Base-by-base conservation (phyloP, 1,139 yeast genomes). In the Yamadazyma conglobata region DNA sequence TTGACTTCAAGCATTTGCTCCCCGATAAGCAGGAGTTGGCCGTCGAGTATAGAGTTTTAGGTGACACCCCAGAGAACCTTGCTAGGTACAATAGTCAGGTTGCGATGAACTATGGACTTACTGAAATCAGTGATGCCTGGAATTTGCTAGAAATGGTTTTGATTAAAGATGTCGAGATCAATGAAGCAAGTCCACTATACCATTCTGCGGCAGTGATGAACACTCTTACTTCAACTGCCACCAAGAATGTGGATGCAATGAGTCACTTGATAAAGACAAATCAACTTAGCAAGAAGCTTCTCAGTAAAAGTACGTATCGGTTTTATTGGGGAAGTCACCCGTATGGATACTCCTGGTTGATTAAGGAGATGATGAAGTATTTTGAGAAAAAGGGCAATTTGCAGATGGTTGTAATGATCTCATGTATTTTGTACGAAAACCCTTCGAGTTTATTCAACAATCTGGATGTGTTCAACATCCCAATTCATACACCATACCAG, bases 381-480 rank as follows among this genome's bases (percentile, higher is more conserved):
- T 88, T 81, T 48, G 93, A 82, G 46, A 56, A 48, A 24, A 54
- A 64, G 29, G 78, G 79, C 3, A 83, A 89, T 47, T 60, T 86
- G 14, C 97, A 89, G 52, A 87, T 89, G 95, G 63, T 91, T 13
- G 96, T 95, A 1, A 82, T 85, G 85, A 58, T 88, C 50, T 77
- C 93, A 2, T 86, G 95, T 56, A 70, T 87, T 3, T 46, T 74
- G 35, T 67, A 56, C 43, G 79, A 74, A 35, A 68, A 71, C 37
- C 37, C 50, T 10, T 42, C 39, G 10, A 55, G 53, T 27, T 32
- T 52, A 15, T 39, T 34, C 10, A 40, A 47, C 2, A 29, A 34
- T 15, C 19, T 28, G n/a, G 52, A 54, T 28, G 32, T 52, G 15
- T 38, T 34, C 11, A 55, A 52, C 25, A 52, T 70, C 2, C 77